Conservation (phyloP, 2,329 filamentous ascomycete species). For the Hirsutella rhossiliensis region DNA sequence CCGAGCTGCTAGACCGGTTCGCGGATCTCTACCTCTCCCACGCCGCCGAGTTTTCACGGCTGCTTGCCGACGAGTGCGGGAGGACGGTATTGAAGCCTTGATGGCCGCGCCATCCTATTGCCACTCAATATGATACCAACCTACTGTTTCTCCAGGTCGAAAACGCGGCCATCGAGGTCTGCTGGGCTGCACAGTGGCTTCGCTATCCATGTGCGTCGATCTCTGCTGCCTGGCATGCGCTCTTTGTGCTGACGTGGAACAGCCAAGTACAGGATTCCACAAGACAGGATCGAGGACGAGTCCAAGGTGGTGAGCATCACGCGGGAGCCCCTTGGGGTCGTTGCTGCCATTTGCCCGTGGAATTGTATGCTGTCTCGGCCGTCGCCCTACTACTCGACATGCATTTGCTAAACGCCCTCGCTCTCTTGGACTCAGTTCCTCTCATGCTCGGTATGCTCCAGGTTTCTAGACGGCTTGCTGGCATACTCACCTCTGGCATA, state of each 20-base stretch:
- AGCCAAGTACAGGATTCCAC: background rate
- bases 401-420: too few relatives aligned
- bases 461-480: too few relatives aligned
- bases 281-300: background rate
- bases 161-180: slow-evolving; percentile 1
- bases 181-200: slow-evolving; percentile 1
- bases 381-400: too few relatives aligned
- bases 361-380: slow-evolving; percentile 28
- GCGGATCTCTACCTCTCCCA: background rate
- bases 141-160: background rate
- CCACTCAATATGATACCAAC: too few relatives aligned
- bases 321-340: slow-evolving; percentile 22
- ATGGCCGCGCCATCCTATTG: too few relatives aligned
- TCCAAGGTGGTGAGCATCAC: background rate
- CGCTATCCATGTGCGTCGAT: background rate
- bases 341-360: slow-evolving; percentile 34
- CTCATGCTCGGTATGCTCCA: slow-evolving; percentile 7
- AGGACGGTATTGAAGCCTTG: background rate
- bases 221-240: background rate
- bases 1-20: background rate
- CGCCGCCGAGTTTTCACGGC: background rate
- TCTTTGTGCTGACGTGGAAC: background rate
- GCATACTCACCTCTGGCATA: slow-evolving; percentile 10
- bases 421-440: slow-evolving; percentile 11
- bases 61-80: background rate